Evolutionary conservation across 257 asterid genomes (phyloP), one percentile per base, ranked within the genome.

Genomic region (Solanum tacnaense): DNA sequence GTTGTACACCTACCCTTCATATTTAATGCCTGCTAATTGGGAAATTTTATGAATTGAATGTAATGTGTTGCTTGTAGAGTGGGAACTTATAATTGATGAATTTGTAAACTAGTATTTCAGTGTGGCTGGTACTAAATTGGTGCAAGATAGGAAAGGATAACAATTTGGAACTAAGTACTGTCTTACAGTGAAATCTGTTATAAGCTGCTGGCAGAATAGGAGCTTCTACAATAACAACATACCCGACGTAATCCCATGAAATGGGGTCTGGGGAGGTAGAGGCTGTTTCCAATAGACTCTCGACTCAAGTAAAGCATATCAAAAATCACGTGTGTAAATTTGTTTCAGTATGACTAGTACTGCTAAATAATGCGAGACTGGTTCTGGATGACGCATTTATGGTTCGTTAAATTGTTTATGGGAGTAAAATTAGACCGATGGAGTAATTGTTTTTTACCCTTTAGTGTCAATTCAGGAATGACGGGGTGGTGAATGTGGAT

Each of bases 191-290:
- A 13, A 38, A n/a, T 23, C 23, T 76, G 84, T 13, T 38, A 38
- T 76, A 76, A 75, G 83, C 56, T 74, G 83, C 83, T 74, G 5
- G 32, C 56, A 75, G 83, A 39, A 12, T 13, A 15, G 56, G 21
- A 2, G 35, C 35, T 78, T 15, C 0, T 78, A n/a, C 67, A 58
- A 58, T 56, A 56, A 56, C 65, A 20, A 20, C 65, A 18, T 56
- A 56, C 10, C 25, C 1, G 0, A 0, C 0, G 5, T 0, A 58
- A 21, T 58, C 0, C 27, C 67, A 58, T 2, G 0, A 36, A 36
- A 36, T 36, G 38, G 9, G 38, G 38, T 36, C 38, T 36, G 38
- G 38, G 67, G 1, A 56, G 67, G 25, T 56, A 20, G 67, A 58
- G 25, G 25, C 9, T 58, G 25, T 58, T 58, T 58, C 27, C 2